phyloP scores from a whole-genome alignment of 192 early-diverging fungal genomes.

The Coemansia sp. region DNA sequence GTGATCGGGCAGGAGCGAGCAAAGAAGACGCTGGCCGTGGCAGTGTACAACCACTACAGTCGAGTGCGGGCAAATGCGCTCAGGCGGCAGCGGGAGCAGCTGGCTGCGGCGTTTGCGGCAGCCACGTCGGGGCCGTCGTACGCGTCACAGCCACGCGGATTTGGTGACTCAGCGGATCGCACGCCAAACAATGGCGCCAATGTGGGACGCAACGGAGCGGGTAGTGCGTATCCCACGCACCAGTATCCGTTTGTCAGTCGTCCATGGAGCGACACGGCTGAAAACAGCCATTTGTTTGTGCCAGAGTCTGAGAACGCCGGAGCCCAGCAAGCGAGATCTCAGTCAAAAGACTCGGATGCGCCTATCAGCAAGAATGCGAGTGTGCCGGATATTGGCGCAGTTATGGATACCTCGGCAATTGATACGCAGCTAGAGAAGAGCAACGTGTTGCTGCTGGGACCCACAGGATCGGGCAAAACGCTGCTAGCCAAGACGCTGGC shows the following conservation, averaged over 20 bases:
- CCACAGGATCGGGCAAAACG: slow-evolving; percentile 85
- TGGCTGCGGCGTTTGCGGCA: slow-evolving; percentile 44
- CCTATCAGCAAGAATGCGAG: not conserved
- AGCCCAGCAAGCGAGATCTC: not conserved
- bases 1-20: slow-evolving; percentile 83
- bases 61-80: slow-evolving; percentile 69
- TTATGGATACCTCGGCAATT: slow-evolving; percentile 6
- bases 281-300: slow-evolving; percentile 39
- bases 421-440: slow-evolving; percentile 80
- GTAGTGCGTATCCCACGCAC: slow-evolving; percentile 40
- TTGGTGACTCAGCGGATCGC: slow-evolving; percentile 24
- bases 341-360: not conserved
- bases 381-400: not conserved
- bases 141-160: slow-evolving; percentile 18
- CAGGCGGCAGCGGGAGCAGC: slow-evolving; percentile 45
- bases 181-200: not conserved
- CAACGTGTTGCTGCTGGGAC: slow-evolving; percentile 82
- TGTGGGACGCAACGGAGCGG: slow-evolving; percentile 39
- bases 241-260: slow-evolving; percentile 41
- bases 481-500: slow-evolving; percentile 78
- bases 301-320: slow-evolving; percentile 7
- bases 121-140: slow-evolving; percentile 8
- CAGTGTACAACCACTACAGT: slow-evolving; percentile 84
- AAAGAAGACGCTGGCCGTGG: slow-evolving; percentile 79
- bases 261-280: slow-evolving; percentile 43